Evolutionary conservation across 352 stramenopile genomes (phyloP).

Genomic region (Globisporangium cylindrosporum): DNA sequence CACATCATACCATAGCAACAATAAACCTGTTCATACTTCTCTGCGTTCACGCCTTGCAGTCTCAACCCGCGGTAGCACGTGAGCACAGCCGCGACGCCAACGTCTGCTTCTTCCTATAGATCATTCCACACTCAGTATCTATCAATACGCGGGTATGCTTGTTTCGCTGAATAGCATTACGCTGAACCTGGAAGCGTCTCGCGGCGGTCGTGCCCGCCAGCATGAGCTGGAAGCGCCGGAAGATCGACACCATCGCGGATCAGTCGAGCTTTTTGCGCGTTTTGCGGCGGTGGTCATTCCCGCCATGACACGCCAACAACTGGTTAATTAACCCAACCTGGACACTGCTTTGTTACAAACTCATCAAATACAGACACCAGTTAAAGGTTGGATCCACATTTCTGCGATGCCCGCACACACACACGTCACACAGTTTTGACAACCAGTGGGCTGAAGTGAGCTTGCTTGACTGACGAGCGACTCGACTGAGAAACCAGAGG

Average conservation of each 20-base stretch:
- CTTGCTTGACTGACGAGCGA: not conserved
- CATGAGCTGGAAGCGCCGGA: slow-evolving; percentile 74
- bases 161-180: not conserved
- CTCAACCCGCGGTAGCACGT: slow-evolving; percentile 74
- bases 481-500: not conserved
- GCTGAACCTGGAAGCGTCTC: slow-evolving; percentile 62
- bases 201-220: slow-evolving; percentile 75
- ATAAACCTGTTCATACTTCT: slow-evolving; percentile 30
- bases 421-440: slow-evolving; percentile 1
- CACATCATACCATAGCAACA: not conserved
- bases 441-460: not conserved
- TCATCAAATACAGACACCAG: not conserved
- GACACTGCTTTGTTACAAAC: not conserved
- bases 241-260: slow-evolving; percentile 59
- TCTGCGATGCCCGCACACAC: not conserved
- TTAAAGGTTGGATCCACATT: not conserved
- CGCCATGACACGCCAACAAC: not conserved
- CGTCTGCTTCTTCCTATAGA: slow-evolving; percentile 73
- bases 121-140: not conserved
- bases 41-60: slow-evolving; percentile 37
- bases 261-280: not conserved
- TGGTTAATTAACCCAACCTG: not conserved
- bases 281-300: not conserved
- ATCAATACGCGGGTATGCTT: not conserved
- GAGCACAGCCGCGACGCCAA: slow-evolving; percentile 74